Base-by-base conservation (phyloP, 495 filamentous ascomycete genomes). In the Annulohypoxylon nitens region DNA sequence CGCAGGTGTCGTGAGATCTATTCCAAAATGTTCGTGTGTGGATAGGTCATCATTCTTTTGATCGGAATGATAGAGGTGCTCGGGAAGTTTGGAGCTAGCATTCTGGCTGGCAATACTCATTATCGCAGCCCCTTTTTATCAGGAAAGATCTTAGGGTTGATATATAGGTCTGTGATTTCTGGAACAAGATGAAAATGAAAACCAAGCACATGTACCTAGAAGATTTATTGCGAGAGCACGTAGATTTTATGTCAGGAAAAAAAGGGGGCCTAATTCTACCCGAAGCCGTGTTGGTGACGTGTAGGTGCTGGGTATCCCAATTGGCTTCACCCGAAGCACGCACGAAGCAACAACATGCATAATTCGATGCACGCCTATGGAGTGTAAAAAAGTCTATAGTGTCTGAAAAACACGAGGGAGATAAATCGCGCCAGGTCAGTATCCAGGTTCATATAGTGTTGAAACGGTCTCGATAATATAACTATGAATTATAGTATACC, bases 301-400 rank as follows among this genome's bases (percentile, higher is more conserved):
- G 64, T 41, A 36, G 16, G n/a, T 41, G 9, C 41, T 41, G 20
- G 30, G 39, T n/a, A 14, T 39, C 33, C 9, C 33, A 50, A 69
- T 63, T 54, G 67, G 67, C 26, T 53, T 16, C 64, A 43, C 51
- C n/a, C 37, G 4, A 11, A 58, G 16, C 16, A 45, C 23, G 12
- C 16, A 45, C 23, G 12, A 8, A 58, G 47, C 41, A 64, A 11
- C 9, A 20, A 59, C 50, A 58, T 70, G 51, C 51, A 63, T 64
- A 12, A 30, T 36, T 55, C n/a, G 14, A 57, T 57, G n/a, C 48
- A 69, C 66, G 39, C 66, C 66, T 62, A 36, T 55, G 50, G 58
- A 55, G 50, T 69, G n/a, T 34, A 48, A 26, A n/a, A 23, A 23
- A n/a, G 5, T 12, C 8, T 39, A 8, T 20, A 26, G 39, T n/a